These are phyloP conservation scores for Nephromyces sp. DNA, from an alignment of 169 alveolate genomes.

Conservation along the genomic window DNA sequence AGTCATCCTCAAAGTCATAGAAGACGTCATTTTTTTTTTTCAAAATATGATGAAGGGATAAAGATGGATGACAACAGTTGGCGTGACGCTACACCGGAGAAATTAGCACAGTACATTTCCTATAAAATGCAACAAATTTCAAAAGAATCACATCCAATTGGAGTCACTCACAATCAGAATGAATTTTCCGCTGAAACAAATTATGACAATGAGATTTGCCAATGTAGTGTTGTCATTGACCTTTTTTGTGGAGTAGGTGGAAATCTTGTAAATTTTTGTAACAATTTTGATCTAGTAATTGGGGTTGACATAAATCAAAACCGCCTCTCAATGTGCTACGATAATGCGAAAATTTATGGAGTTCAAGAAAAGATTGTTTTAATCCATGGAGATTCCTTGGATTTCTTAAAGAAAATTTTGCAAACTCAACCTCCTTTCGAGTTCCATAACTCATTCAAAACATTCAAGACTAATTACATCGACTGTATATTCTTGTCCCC, in stretches of 20 bases:
- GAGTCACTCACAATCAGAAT: neutral
- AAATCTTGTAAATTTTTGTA: constrained; percentile 32
- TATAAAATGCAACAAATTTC: neutral
- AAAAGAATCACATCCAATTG: neutral
- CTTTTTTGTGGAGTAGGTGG: constrained; percentile 45
- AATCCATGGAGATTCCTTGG: neutral
- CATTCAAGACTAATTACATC: no score
- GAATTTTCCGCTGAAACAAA: neutral
- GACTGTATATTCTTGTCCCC: constrained; percentile 1
- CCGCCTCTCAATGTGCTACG: constrained; percentile 15
- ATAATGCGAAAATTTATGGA: constrained; percentile 26
- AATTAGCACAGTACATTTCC: constrained; percentile 1
- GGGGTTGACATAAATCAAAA: constrained; percentile 25
- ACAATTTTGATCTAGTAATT: constrained; percentile 27
- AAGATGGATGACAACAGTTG: constrained; percentile 16
- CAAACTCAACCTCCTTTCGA: neutral
- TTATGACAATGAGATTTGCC: neutral
- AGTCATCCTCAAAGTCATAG: no score
- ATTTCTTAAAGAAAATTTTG: neutral
- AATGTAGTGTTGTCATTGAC: constrained; percentile 20
- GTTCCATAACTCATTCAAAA: neutral
- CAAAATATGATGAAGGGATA: constrained; percentile 8
- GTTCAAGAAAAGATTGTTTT: neutral
- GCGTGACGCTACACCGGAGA: constrained; percentile 28
- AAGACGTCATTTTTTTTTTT: neutral